Evolutionary conservation across 208 protist genomes (phyloP).

Genomic region (Plasmodiophora brassicae): DNA sequence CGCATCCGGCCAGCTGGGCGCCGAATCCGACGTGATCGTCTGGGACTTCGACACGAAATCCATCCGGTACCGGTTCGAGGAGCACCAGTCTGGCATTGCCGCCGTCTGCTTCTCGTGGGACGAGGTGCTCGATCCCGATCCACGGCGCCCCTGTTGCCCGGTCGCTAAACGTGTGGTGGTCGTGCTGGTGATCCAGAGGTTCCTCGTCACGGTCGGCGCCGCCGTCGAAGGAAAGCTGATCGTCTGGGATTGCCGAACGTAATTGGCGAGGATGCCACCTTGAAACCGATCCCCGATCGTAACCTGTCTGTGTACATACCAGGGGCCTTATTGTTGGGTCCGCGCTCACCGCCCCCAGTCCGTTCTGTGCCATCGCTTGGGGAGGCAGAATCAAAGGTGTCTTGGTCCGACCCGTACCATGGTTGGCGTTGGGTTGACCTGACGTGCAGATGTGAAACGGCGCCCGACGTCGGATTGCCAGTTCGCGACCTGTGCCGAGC

Average conservation of each 20-base stretch:
- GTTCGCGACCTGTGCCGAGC: constrained; percentile 33
- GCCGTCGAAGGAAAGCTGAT: neutral
- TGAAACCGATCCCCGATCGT: too few relatives aligned
- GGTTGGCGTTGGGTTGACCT: too few relatives aligned
- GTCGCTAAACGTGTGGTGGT: too few relatives aligned
- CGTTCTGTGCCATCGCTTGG: neutral
- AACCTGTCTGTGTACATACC: too few relatives aligned
- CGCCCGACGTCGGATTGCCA: neutral
- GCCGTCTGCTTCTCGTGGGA: constrained; percentile 29
- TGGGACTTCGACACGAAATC: constrained; percentile 26
- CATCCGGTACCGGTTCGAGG: constrained; percentile 30
- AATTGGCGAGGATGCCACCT: too few relatives aligned
- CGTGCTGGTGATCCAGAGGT: too few relatives aligned
- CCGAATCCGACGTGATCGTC: constrained; percentile 43
- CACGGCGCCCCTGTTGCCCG: too few relatives aligned
- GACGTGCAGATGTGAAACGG: neutral
- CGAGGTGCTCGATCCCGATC: constrained; percentile 9
- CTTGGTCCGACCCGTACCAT: neutral
- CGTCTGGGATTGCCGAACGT: neutral
- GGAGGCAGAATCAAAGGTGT: neutral
- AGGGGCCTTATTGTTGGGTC: neutral
- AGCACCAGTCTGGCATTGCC: constrained; percentile 33
- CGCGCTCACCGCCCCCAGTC: neutral
- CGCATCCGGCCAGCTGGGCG: constrained; percentile 29
- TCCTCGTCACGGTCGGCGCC: neutral